Percentiles rank a stretch among this genome's conserved stretches.
Evolutionary conservation across 2,329 filamentous ascomycete species (phyloP).

Genomic region (Hymenoscyphus albidus): DNA sequence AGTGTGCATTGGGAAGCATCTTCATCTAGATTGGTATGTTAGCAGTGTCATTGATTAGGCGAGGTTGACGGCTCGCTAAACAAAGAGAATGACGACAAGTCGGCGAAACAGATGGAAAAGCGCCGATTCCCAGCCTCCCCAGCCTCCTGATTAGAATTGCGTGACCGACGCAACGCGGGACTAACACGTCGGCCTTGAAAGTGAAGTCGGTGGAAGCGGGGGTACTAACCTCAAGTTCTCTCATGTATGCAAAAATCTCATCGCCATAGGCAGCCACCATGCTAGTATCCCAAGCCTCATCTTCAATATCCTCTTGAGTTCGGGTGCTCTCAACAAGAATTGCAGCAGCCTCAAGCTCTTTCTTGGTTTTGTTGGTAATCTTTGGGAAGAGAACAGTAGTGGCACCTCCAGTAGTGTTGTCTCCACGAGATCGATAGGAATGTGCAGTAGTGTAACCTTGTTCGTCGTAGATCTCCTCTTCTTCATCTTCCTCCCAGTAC

Average conservation of each 20-base stretch:
- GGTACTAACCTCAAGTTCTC: conserved; percentile 68
- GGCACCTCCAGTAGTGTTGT: conserved; percentile 64
- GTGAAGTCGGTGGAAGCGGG: neutral
- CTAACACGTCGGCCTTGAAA: neutral
- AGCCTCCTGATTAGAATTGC: too few species aligned
- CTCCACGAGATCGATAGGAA: conserved; percentile 71
- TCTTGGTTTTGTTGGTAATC: conserved; percentile 62
- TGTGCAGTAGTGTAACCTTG: conserved; percentile 71
- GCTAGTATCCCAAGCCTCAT: conserved; percentile 88
- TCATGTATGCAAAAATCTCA: conserved; percentile 94
- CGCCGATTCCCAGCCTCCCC: neutral
- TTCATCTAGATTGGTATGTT: conserved; percentile 50
- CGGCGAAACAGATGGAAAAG: neutral
- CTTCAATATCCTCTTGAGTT: conserved; percentile 72
- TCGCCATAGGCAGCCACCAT: conserved; percentile 98
- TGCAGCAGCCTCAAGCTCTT: conserved; percentile 65
- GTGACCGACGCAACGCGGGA: too few species aligned
- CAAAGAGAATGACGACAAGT: neutral
- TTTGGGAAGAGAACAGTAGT: conserved; percentile 68
- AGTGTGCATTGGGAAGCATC: conserved; percentile 84
- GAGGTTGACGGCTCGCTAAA: neutral
- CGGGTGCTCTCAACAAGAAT: conserved; percentile 30
- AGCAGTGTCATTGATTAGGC: conserved; percentile 16
- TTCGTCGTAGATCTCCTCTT: conserved; percentile 66
- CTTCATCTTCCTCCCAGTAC: conserved; percentile 70